phyloP scores from a whole-genome alignment of 768 basidiomycete genomes.

The Leccinum pellstonianum region DNA sequence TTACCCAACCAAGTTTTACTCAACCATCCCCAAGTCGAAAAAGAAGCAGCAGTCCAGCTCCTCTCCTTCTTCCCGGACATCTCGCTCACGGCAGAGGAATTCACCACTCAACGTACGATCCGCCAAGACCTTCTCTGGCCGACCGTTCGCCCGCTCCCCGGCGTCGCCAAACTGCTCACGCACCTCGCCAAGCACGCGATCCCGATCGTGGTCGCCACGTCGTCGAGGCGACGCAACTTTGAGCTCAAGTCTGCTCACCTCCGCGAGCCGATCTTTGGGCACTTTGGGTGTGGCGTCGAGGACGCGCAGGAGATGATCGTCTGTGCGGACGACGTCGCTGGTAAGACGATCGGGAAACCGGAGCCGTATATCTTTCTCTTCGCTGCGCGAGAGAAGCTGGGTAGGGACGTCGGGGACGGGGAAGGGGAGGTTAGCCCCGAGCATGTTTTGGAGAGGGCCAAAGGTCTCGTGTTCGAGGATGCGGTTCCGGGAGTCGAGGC shows the following conservation, averaged over 20 bases:
- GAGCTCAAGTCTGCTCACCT: constrained; percentile 66
- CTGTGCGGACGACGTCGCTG: constrained; percentile 68
- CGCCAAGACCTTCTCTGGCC: constrained; percentile 70
- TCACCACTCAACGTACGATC: constrained; percentile 52
- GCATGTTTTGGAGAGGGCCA: constrained; percentile 48
- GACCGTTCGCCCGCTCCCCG: constrained; percentile 69
- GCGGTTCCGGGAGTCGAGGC: constrained; percentile 74
- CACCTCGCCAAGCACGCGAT: constrained; percentile 68
- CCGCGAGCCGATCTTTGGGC: constrained; percentile 50
- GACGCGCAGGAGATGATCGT: constrained; percentile 49
- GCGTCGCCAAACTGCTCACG: constrained; percentile 61
- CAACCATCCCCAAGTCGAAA: constrained; percentile 50
- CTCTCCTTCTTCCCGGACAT: constrained; percentile 78
- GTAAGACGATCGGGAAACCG: constrained; percentile 69
- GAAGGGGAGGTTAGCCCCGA: constrained; percentile 32
- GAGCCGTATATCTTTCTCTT: constrained; percentile 77
- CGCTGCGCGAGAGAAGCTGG: constrained; percentile 62
- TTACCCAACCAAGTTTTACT: not conserved
- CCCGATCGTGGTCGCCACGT: constrained; percentile 82
- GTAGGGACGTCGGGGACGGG: constrained; percentile 53
- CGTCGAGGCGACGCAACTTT: constrained; percentile 65
- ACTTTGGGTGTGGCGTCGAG: constrained; percentile 25
- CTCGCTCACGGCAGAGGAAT: constrained; percentile 58
- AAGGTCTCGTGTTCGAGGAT: constrained; percentile 83
- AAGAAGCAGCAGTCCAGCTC: constrained; percentile 60